phyloP scores from a whole-genome alignment of 495 filamentous ascomycete genomes.

The Gamarada debralockiae region DNA sequence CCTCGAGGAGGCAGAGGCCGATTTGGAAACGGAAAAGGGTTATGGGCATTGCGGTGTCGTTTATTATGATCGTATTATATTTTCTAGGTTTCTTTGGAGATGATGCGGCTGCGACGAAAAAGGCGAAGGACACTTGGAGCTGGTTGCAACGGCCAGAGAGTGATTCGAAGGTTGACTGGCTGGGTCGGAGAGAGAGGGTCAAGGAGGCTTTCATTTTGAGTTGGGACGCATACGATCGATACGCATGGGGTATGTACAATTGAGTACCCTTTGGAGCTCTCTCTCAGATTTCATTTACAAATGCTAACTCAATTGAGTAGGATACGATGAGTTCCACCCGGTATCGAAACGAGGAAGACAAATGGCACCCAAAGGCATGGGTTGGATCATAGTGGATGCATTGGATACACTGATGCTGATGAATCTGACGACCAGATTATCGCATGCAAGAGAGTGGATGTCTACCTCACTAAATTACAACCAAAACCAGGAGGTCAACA shows the following conservation, averaged over 20 bases:
- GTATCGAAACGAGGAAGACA: constrained; percentile 72
- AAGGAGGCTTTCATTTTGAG: constrained; percentile 84
- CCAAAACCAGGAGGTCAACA: constrained; percentile 92
- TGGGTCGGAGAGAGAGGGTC: constrained; percentile 74
- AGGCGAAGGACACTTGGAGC: constrained; percentile 32
- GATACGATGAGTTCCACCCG: constrained; percentile 82
- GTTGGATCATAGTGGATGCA: constrained; percentile 97
- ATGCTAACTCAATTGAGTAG: constrained; percentile 36
- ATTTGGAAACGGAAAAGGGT: constrained; percentile 52
- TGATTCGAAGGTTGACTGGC: constrained; percentile 59
- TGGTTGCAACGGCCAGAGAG: constrained; percentile 37
- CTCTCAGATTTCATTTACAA: not conserved
- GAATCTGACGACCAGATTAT: constrained; percentile 87
- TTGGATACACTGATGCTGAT: constrained; percentile 97
- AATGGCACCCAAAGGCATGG: constrained; percentile 80
- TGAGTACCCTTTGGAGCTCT: not conserved
- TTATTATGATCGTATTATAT: constrained; percentile 50
- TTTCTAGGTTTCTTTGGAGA: constrained; percentile 51
- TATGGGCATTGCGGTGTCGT: constrained; percentile 41
- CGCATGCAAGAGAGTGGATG: constrained; percentile 88
- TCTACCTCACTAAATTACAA: constrained; percentile 77
- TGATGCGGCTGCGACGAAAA: constrained; percentile 27
- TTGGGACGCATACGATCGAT: constrained; percentile 87
- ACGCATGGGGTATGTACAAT: constrained; percentile 83
- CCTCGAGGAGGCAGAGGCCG: constrained; percentile 43